Percentiles rank a stretch among this genome's conserved stretches.
These are phyloP conservation scores for Metschnikowia noctiluminum DNA, from an alignment of 805 yeast genomes.

Conservation along the genomic window DNA sequence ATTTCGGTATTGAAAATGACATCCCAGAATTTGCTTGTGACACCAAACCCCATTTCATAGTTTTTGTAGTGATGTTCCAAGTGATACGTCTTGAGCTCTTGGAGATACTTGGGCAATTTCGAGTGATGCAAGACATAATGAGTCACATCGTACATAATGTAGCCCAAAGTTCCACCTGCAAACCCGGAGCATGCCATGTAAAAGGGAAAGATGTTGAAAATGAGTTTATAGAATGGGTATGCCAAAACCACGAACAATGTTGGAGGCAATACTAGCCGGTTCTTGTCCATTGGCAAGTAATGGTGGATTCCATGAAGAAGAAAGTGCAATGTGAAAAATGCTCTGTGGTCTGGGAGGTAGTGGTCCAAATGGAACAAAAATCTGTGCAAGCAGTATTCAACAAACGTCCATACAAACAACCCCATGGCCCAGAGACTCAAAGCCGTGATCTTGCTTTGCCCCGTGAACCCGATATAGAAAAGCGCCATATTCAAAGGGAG, in stretches of 20 bases:
- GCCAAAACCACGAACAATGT: constrained; percentile 69
- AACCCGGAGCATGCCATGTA: constrained; percentile 87
- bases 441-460: constrained; percentile 46
- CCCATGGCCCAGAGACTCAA: constrained; percentile 69
- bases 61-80: constrained; percentile 97
- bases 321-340: constrained; percentile 80
- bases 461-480: constrained; percentile 54
- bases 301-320: constrained; percentile 95
- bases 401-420: constrained; percentile 86
- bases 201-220: constrained; percentile 73
- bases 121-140: constrained; percentile 93
- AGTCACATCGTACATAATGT: constrained; percentile 86
- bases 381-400: constrained; percentile 86
- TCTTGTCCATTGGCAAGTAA: constrained; percentile 93
- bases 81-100: constrained; percentile 82
- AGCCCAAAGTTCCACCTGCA: constrained; percentile 95
- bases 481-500: constrained; percentile 71
- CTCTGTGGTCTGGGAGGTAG: constrained; percentile 74
- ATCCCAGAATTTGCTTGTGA: constrained; percentile 93
- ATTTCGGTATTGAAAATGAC: constrained; percentile 80
- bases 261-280: constrained; percentile 96
- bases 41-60: constrained; percentile 96
- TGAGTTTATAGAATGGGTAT: constrained; percentile 76
- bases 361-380: constrained; percentile 90
- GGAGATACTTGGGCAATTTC: constrained; percentile 70